Evolutionary conservation across 2,329 filamentous ascomycete species (phyloP).

Genomic region (Hortaea werneckii): DNA sequence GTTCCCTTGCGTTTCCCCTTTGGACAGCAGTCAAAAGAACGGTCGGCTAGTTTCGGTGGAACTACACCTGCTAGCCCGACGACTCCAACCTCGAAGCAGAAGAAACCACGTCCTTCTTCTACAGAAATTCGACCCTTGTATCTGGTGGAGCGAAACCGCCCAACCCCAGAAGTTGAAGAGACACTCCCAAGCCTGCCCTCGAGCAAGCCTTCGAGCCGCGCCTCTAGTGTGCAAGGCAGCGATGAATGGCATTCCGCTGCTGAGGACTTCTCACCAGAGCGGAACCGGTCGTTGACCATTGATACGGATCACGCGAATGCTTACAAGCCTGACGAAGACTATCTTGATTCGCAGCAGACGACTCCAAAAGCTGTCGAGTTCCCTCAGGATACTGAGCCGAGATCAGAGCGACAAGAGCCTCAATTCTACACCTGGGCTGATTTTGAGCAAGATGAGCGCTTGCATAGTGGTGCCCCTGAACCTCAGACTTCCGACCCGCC

Average conservation of each 20-base stretch:
- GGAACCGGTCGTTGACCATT: slow-evolving; percentile 12
- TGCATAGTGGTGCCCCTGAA: slow-evolving; percentile 12
- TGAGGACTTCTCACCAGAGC: slow-evolving; percentile 22
- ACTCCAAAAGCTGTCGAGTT: slow-evolving; percentile 56
- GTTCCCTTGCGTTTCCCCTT: slow-evolving; percentile 26
- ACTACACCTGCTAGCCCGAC: slow-evolving; percentile 8
- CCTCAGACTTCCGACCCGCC: neutral
- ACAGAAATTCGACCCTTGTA: slow-evolving; percentile 70
- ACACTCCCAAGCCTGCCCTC: slow-evolving; percentile 43
- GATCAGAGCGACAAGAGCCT: slow-evolving; percentile 16
- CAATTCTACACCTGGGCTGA: slow-evolving; percentile 31
- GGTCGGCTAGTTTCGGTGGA: slow-evolving; percentile 23
- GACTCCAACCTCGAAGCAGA: slow-evolving; percentile 14
- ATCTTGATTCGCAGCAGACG: slow-evolving; percentile 53
- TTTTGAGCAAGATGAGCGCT: slow-evolving; percentile 22
- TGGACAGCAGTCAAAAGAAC: slow-evolving; percentile 21
- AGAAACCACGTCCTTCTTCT: slow-evolving; percentile 15
- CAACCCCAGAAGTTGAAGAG: slow-evolving; percentile 33
- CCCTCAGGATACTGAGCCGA: slow-evolving; percentile 18
- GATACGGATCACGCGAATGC: slow-evolving; percentile 15
- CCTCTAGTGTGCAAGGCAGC: slow-evolving; percentile 28
- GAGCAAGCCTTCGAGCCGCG: slow-evolving; percentile 33
- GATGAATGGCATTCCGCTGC: slow-evolving; percentile 37
- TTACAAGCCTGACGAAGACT: slow-evolving; percentile 28
- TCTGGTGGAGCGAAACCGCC: slow-evolving; percentile 59